Conservation (phyloP, 2,329 filamentous ascomycete species). For the Botrytis porri region DNA sequence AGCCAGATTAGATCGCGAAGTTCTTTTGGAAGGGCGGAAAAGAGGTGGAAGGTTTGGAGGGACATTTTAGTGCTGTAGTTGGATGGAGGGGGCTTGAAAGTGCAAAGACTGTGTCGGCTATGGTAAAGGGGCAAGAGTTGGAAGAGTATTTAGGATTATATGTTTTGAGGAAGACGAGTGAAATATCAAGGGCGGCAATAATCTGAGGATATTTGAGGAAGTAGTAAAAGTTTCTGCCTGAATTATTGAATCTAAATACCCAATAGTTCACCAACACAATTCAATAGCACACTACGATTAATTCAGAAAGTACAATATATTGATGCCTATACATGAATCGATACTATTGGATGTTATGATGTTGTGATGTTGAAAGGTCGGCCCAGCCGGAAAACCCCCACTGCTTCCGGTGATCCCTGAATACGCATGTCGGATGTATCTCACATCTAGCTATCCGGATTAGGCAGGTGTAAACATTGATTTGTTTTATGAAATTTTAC, state of each 20-base stretch:
- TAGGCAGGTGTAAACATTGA: not conserved
- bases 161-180: not conserved
- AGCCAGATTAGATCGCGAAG: not conserved
- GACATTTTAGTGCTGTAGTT: not conserved
- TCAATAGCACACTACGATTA: fast-evolving
- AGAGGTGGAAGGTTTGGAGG: not conserved
- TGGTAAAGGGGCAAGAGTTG: not conserved
- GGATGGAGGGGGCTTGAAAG: not conserved
- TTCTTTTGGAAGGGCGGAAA: not conserved
- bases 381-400: not conserved
- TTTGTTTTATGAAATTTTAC: not conserved
- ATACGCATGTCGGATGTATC: not conserved
- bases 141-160: not conserved
- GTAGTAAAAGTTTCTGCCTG: not conserved
- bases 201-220: not conserved
- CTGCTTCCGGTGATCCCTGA: not conserved
- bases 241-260: not conserved
- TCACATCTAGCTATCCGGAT: not conserved
- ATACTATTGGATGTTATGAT: not conserved
- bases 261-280: not conserved
- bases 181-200: not conserved
- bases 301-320: not conserved
- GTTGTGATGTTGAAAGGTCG: not conserved
- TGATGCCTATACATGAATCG: not conserved
- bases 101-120: not conserved